Evolutionary conservation across 345 rosid genomes (phyloP), one percentile per base, ranked within the genome.

Genomic region (Noccaea bulbosa): DNA sequence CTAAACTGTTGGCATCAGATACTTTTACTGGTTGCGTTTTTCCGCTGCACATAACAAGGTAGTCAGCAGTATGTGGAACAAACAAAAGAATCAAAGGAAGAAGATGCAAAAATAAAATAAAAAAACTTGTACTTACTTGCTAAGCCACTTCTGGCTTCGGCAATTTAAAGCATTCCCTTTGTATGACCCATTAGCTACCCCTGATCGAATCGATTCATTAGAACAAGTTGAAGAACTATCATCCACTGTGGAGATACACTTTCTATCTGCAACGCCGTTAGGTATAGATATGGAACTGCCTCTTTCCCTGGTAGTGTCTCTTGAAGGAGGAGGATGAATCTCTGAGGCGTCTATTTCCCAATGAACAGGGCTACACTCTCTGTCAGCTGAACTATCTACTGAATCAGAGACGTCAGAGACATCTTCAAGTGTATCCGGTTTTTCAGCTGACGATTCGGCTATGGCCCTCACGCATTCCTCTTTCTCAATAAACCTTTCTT

Each of bases 191-290:
- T 79, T 84, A 72, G 79, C 80, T 50, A 80, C 86, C 64, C 81
- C 82, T 8, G 94, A 84, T 44, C 83, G 94, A 46, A 87, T 81
- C 0, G 94, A 91, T 62, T 93, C 96, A 8, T 88, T 85, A 15
- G 97, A 91, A 75, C 96, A 90, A 0, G 97, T 86, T 47, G 97
- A 91, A 48, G 98, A 86, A 81, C 93, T 93, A 82, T 90, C 98
- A 84, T 87, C 90, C 82, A 87, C 73, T 52, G 74, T 64, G 35
- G 78, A 75, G 11, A 75, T 72, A 69, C 70, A 73, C 65, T 82
- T 84, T 61, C 79, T 93, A 50, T 91, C 93, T 35, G 78, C 55
- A 62, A 72, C 56, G 58, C 86, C 97, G 73, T 85, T 84, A 7
- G 83, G 88, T 24, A 38, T 16, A 38, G 52, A 56, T 47, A 73